phyloP scores from a whole-genome alignment of 768 basidiomycete genomes.

The Austroboletus eburneus region DNA sequence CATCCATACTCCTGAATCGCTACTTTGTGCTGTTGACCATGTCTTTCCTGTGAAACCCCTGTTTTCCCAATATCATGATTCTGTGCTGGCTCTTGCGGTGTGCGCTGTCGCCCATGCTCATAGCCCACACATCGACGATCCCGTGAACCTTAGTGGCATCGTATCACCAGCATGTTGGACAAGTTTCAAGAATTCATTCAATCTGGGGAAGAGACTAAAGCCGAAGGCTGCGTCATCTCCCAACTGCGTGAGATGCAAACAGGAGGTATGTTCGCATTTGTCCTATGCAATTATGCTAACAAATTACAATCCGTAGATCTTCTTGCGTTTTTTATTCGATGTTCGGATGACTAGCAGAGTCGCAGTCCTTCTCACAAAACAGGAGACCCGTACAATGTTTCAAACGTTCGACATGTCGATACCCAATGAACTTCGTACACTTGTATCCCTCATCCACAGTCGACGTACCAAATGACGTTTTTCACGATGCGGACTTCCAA shows the following conservation, averaged over 20 bases:
- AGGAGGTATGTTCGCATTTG: not conserved
- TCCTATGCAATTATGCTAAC: not conserved
- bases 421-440: too few relatives aligned
- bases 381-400: slow-evolving; percentile 22
- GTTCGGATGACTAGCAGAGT: slow-evolving; percentile 9
- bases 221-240: not conserved
- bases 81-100: not conserved
- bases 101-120: slow-evolving; percentile 2
- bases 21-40: slow-evolving; percentile 1
- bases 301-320: slow-evolving; percentile 29
- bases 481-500: not conserved
- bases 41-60: slow-evolving; percentile 5
- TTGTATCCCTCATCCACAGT: too few relatives aligned
- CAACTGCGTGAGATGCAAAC: slow-evolving; percentile 1
- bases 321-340: slow-evolving; percentile 32
- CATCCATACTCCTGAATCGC: too few relatives aligned
- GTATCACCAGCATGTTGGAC: slow-evolving; percentile 4
- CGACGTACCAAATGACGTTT: not conserved
- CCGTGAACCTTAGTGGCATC: not conserved
- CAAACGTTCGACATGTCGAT: slow-evolving; percentile 43
- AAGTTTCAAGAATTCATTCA: not conserved
- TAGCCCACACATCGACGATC: not conserved
- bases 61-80: not conserved
- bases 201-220: not conserved
- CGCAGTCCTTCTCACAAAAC: slow-evolving; percentile 33